Evolutionary conservation across 257 asterid genomes (phyloP).

Genomic region (Petunia secreta): DNA sequence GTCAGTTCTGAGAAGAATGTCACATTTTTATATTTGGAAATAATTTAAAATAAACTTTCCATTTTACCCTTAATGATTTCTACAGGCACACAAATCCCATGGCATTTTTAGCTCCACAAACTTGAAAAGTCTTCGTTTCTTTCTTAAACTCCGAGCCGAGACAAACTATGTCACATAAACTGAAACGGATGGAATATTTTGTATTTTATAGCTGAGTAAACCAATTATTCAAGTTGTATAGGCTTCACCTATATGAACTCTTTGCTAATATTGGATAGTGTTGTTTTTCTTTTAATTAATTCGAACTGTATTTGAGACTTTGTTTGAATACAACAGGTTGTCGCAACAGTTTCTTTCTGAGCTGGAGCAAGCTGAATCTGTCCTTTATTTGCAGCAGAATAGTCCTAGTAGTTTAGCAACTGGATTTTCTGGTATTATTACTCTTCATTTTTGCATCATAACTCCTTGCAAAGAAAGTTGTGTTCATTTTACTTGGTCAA

Average conservation of each 20-base stretch:
- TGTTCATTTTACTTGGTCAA: constrained; percentile 28
- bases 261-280: neutral
- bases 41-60: too few species aligned
- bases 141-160: too few species aligned
- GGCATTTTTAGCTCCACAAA: too few species aligned
- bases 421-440: constrained; percentile 77
- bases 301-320: constrained; percentile 19
- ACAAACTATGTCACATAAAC: too few species aligned
- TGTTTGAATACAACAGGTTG: constrained; percentile 49
- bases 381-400: constrained; percentile 56
- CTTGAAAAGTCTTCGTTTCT: too few species aligned
- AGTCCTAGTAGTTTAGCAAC: constrained; percentile 57
- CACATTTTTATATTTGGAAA: too few species aligned
- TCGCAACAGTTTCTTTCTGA: constrained; percentile 65
- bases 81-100: too few species aligned
- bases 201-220: neutral
- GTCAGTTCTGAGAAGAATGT: too few species aligned
- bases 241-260: constrained; percentile 9
- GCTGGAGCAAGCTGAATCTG: constrained; percentile 69
- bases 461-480: constrained; percentile 29
- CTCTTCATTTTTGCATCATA: constrained; percentile 25
- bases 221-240: neutral
- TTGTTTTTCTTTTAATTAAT: constrained; percentile 7
- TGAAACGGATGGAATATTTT: neutral
- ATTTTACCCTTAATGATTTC: too few species aligned